A percentile compares a stretch with the other conserved stretches of the same genome.
phyloP scores from a whole-genome alignment of 768 basidiomycete genomes.

The Tricholoma matsutake region DNA sequence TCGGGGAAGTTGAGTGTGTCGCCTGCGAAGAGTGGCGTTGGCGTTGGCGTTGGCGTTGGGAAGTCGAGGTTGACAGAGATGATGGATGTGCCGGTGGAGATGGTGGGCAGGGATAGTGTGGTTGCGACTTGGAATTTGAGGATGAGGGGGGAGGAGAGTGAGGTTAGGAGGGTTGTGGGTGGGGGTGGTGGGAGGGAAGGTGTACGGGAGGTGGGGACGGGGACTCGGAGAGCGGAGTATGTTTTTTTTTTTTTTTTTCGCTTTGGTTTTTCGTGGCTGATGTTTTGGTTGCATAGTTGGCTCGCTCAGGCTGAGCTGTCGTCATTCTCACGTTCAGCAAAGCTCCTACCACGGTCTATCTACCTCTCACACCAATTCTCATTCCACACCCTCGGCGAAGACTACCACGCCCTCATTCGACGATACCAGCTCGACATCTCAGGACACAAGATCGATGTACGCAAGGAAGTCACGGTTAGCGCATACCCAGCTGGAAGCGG shows the following conservation, averaged over 20 bases:
- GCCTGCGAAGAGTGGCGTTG: no score
- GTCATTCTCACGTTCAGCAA: slow-evolving; percentile 57
- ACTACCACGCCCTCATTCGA: slow-evolving; percentile 77
- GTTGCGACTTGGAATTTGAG: neutral
- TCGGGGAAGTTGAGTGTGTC: no score
- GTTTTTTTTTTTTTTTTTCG: slow-evolving; percentile 14
- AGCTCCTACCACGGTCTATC: slow-evolving; percentile 66
- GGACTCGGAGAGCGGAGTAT: slow-evolving; percentile 33
- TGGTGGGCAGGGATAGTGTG: neutral
- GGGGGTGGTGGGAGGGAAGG: neutral
- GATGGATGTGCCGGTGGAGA: neutral
- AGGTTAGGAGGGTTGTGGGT: slow-evolving; percentile 39
- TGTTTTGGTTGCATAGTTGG: slow-evolving; percentile 39
- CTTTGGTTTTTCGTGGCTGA: neutral
- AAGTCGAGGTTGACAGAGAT: no score
- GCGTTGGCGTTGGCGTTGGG: no score
- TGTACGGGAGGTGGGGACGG: neutral
- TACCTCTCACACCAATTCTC: slow-evolving; percentile 66
- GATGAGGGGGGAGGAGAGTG: slow-evolving; percentile 44
- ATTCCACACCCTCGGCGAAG: slow-evolving; percentile 71
- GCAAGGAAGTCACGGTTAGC: slow-evolving; percentile 66
- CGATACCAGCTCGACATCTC: slow-evolving; percentile 57
- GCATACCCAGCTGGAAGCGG: slow-evolving; percentile 39
- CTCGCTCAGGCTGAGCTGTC: slow-evolving; percentile 82
- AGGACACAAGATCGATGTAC: slow-evolving; percentile 63